A percentile compares a stretch with the other conserved stretches of the same genome.
Conservation (phyloP, 192 early-diverging fungal genomes). For the Backusella westeae region DNA sequence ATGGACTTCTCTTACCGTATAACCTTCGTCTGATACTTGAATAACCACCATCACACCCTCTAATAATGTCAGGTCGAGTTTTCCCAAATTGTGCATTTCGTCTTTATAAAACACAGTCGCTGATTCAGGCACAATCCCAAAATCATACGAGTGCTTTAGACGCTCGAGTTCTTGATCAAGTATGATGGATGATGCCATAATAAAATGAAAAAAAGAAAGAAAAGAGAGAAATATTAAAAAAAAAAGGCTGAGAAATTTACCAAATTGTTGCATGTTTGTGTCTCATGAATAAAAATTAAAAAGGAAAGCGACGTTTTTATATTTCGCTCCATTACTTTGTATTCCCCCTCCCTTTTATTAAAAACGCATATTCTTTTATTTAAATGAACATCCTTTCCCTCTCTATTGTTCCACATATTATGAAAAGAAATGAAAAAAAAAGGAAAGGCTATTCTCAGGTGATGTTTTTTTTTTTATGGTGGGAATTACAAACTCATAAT, state of each 20-base stretch:
- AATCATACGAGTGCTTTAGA: conserved; percentile 13
- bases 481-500: neutral
- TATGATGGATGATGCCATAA: neutral
- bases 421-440: neutral
- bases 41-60: conserved; percentile 22
- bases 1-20: conserved; percentile 13
- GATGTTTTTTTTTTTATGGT: neutral
- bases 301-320: neutral
- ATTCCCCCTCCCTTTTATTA: no score
- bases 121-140: conserved; percentile 25
- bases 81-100: conserved; percentile 3
- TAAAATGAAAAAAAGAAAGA: neutral
- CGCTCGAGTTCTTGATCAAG: conserved; percentile 10
- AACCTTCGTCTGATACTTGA: conserved; percentile 19
- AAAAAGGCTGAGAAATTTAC: neutral
- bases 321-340: no score
- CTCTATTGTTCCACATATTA: no score
- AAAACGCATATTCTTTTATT: neutral
- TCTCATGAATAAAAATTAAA: neutral
- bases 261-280: neutral
- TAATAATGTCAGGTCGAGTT: conserved; percentile 21
- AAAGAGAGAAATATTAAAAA: neutral
- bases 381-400: neutral
- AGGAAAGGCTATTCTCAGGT: neutral
- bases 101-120: conserved; percentile 20